These are phyloP conservation scores for Acanthochlamys bracteata DNA, from an alignment of 106 monocot species.

Conservation along the genomic window DNA sequence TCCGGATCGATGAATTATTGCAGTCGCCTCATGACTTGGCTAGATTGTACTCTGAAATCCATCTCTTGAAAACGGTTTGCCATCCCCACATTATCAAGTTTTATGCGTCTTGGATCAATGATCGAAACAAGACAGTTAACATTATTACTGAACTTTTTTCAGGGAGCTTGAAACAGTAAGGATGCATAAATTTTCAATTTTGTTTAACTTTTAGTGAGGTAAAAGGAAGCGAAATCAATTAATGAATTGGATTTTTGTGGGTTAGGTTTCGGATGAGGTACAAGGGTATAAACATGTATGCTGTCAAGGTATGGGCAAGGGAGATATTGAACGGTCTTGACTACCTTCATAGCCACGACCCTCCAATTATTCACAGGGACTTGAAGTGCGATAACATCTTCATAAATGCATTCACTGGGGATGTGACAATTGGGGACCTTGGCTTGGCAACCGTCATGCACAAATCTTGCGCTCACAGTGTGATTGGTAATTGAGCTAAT, in stretches of 20 bases:
- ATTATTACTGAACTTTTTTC: conserved; percentile 81
- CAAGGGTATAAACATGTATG: conserved; percentile 64
- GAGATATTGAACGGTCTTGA: conserved; percentile 56
- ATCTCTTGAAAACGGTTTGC: conserved; percentile 39
- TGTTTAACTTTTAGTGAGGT: neutral
- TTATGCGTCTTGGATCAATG: conserved; percentile 54
- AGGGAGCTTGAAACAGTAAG: conserved; percentile 64
- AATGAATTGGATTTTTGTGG: conserved; percentile 2
- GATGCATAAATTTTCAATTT: neutral
- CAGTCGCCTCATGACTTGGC: conserved; percentile 26
- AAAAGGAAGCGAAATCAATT: too few relatives aligned
- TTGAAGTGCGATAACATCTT: conserved; percentile 89
- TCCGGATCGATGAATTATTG: conserved; percentile 34
- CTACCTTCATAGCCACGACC: conserved; percentile 54
- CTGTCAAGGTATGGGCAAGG: conserved; percentile 65
- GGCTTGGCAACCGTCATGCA: conserved; percentile 62
- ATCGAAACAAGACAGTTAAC: conserved; percentile 31
- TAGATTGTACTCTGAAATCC: conserved; percentile 51
- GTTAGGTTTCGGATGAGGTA: conserved; percentile 64
- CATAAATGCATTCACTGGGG: conserved; percentile 70
- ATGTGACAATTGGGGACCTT: conserved; percentile 75
- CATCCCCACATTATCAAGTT: conserved; percentile 60
- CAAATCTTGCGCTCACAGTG: conserved; percentile 30
- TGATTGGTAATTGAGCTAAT: conserved; percentile 56
- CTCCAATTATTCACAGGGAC: too few relatives aligned